Percentiles rank a stretch among this genome's conserved stretches.
Evolutionary conservation across 768 basidiomycete genomes (phyloP).

Genomic region (Boletellus emodensis): DNA sequence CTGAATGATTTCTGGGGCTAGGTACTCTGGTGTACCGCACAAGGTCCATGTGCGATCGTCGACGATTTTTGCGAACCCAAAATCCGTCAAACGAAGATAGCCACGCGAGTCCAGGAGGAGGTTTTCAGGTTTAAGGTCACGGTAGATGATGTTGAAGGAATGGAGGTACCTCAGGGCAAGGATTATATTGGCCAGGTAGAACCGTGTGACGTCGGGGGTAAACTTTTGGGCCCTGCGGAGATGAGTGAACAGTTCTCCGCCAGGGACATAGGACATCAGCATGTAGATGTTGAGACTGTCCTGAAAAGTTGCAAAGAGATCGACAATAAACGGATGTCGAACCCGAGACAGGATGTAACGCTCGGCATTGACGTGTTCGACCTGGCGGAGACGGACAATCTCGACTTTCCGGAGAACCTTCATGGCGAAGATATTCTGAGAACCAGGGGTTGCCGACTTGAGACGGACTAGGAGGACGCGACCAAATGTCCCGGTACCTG

Average conservation of each 20-base stretch:
- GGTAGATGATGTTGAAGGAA: conserved; percentile 95
- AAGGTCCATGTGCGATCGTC: conserved; percentile 98
- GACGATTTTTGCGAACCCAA: conserved; percentile 96
- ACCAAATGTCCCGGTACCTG: conserved; percentile 96
- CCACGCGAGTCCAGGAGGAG: conserved; percentile 92
- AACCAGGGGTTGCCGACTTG: conserved; percentile 43
- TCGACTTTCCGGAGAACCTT: conserved; percentile 86
- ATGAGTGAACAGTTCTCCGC: conserved; percentile 96
- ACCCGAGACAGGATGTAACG: conserved; percentile 89
- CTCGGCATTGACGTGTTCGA: conserved; percentile 97
- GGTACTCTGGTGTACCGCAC: conserved; percentile 94
- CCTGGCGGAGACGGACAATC: conserved; percentile 86
- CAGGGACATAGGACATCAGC: conserved; percentile 94
- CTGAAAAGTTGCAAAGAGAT: conserved; percentile 93
- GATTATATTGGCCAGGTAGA: conserved; percentile 95
- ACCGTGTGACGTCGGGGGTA: conserved; percentile 95
- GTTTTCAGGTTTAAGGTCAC: conserved; percentile 98
- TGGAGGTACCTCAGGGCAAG: conserved; percentile 94
- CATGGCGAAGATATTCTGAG: conserved; percentile 68
- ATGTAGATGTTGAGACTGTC: conserved; percentile 97
- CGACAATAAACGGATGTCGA: conserved; percentile 93
- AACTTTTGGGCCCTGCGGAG: conserved; percentile 92
- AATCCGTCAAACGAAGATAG: conserved; percentile 94
- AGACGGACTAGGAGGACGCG: conserved; percentile 88
- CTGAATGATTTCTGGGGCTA: conserved; percentile 97